Conservation (phyloP, 495 filamentous ascomycete species). For the Lasiosphaeriaceae sp. region DNA sequence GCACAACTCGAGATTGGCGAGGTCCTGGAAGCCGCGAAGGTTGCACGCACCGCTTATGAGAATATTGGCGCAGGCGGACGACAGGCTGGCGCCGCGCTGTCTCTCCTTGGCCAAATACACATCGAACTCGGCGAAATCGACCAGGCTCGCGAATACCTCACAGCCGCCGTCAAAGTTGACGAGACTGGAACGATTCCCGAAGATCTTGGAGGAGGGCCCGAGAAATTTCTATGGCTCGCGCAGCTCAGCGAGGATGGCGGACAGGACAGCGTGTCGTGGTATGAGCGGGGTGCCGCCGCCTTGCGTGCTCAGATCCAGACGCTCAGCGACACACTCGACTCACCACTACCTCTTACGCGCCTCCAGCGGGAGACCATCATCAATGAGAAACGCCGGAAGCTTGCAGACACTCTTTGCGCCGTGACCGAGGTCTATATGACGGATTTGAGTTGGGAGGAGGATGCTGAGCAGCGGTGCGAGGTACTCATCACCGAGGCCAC, state of each 20-base stretch:
- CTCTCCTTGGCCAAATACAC: constrained; percentile 76
- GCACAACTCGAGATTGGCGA: constrained; percentile 67
- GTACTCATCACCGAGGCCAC: constrained; percentile 81
- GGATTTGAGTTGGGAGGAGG: constrained; percentile 86
- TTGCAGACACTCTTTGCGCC: constrained; percentile 83
- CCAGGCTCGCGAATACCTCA: constrained; percentile 63
- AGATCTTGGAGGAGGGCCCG: constrained; percentile 68
- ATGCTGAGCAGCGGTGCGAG: constrained; percentile 84
- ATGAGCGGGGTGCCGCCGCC: constrained; percentile 70
- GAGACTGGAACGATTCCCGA: constrained; percentile 63
- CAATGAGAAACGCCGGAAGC: constrained; percentile 68
- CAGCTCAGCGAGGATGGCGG: constrained; percentile 89
- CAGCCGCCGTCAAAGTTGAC: constrained; percentile 67
- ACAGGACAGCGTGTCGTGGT: constrained; percentile 79
- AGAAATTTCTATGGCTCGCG: constrained; percentile 94
- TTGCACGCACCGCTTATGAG: constrained; percentile 59
- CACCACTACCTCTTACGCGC: constrained; percentile 26
- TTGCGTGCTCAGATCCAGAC: constrained; percentile 63
- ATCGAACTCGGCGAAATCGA: constrained; percentile 80
- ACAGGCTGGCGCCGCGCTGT: constrained; percentile 60
- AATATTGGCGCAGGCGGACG: constrained; percentile 36
- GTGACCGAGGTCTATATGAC: constrained; percentile 98
- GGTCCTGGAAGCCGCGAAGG: constrained; percentile 60
- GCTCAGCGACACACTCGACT: constrained; percentile 30
- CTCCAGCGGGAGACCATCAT: constrained; percentile 43